Conservation (phyloP, 2,329 filamentous ascomycete species). For the Thielaviopsis ethacetica region DNA sequence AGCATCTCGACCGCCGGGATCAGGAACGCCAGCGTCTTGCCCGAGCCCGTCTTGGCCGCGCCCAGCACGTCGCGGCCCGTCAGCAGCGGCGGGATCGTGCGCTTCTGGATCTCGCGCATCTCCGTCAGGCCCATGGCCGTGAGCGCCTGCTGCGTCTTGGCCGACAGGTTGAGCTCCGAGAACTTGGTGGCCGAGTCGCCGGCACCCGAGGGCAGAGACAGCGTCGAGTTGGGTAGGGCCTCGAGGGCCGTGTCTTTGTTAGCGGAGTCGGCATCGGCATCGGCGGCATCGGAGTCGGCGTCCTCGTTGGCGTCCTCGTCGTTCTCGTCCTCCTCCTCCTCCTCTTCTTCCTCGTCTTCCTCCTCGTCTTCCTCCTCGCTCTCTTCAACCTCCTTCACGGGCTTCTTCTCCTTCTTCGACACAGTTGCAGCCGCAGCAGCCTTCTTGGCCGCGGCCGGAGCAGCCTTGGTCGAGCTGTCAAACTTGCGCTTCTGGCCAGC, state of each 20-base stretch:
- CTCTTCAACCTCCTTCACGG: slow-evolving; percentile 15
- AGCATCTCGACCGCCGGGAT: slow-evolving; percentile 93
- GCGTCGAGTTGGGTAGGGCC: slow-evolving; percentile 23
- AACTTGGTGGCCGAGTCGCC: slow-evolving; percentile 54
- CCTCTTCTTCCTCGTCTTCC: slow-evolving; percentile 13
- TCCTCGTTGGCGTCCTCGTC: slow-evolving; percentile 9
- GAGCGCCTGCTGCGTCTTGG: slow-evolving; percentile 78
- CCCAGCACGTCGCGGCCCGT: slow-evolving; percentile 86
- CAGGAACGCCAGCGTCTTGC: slow-evolving; percentile 89
- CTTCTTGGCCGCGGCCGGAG: slow-evolving; percentile 13
- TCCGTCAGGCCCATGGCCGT: slow-evolving; percentile 81
- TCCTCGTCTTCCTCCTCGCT: slow-evolving; percentile 12
- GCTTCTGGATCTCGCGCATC: slow-evolving; percentile 89
- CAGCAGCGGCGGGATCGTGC: slow-evolving; percentile 72
- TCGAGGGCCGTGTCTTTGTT: slow-evolving; percentile 19
- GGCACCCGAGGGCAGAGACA: slow-evolving; percentile 38
- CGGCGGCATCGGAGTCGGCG: slow-evolving; percentile 9
- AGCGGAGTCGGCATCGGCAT: slow-evolving; percentile 11
- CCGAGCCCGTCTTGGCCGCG: slow-evolving; percentile 88
- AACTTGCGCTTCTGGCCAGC: slow-evolving; percentile 22
- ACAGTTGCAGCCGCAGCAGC: slow-evolving; percentile 13
- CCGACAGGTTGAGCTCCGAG: slow-evolving; percentile 66
- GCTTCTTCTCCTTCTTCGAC: slow-evolving; percentile 20
- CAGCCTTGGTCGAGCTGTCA: slow-evolving; percentile 18
- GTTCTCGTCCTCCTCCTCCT: slow-evolving; percentile 14